phyloP scores from a whole-genome alignment of 225 moss, liverwort and hornwort genomes.

The Polytrichum commune region DNA sequence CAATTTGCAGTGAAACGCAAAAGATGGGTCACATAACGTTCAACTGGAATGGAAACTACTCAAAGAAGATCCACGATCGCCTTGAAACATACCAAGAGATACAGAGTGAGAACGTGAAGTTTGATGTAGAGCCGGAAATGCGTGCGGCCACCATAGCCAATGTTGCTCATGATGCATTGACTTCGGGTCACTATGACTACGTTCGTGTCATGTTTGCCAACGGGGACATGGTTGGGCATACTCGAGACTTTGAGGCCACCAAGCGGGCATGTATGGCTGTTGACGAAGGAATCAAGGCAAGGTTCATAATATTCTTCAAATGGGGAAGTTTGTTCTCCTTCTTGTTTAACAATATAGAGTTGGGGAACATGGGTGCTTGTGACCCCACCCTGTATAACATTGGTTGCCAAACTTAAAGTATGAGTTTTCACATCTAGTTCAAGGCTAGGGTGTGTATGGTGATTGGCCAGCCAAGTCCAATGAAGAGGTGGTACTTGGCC shows the following conservation, averaged over 20 bases:
- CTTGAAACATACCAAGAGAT: slow-evolving; percentile 74
- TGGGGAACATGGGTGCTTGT: too few relatives aligned
- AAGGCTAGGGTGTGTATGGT: too few relatives aligned
- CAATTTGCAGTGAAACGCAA: slow-evolving; percentile 53
- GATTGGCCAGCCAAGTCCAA: too few relatives aligned
- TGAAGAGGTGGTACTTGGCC: too few relatives aligned
- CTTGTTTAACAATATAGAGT: too few relatives aligned
- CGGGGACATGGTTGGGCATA: slow-evolving; percentile 74
- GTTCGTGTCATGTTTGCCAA: slow-evolving; percentile 76
- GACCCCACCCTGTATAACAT: too few relatives aligned
- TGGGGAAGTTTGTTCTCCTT: too few relatives aligned
- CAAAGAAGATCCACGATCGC: slow-evolving; percentile 38
- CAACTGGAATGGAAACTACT: slow-evolving; percentile 81
- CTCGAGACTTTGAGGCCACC: slow-evolving; percentile 53
- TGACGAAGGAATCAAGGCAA: slow-evolving; percentile 74
- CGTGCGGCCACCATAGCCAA: slow-evolving; percentile 60
- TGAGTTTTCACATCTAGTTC: too few relatives aligned
- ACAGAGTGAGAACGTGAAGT: slow-evolving; percentile 63
- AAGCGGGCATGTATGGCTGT: slow-evolving; percentile 62
- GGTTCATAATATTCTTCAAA: too few relatives aligned
- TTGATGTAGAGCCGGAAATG: slow-evolving; percentile 77
- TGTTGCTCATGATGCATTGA: slow-evolving; percentile 62
- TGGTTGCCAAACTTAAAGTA: too few relatives aligned
- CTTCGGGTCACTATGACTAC: slow-evolving; percentile 64
- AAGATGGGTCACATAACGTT: slow-evolving; percentile 84